Base-by-base conservation (phyloP, 148 eudicot species). In the Camellia lanceoleosa region DNA sequence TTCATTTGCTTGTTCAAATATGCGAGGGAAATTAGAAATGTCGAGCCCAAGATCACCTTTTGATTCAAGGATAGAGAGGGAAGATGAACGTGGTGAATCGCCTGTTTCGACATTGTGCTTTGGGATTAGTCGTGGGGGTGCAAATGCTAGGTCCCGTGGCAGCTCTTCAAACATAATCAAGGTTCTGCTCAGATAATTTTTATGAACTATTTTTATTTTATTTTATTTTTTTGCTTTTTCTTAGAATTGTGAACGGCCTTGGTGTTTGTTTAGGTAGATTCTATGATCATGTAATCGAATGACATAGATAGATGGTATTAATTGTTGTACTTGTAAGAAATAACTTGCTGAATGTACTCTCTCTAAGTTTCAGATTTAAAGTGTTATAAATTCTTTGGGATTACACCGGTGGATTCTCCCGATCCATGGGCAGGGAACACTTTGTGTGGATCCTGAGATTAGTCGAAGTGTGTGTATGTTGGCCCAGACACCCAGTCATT, bases 61-160 rank as follows among this genome's bases (percentile, higher is more conserved):
- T 47, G 64, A 78, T 62, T 66, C 77, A 13, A 74, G 63, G 75
- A 52, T 44, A 18, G 46, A 58, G 2, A 58, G 6, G 78, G 81
- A 61, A 72, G 72, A 59, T 43, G 62, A 68, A 38, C 11, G 62
- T 38, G 79, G 76, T 38, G 79, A 72, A 71, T 80, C 85, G 9
- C 81, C 83, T n/a, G 76, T 76, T 64, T 85, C 87, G 7, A 80
- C 87, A 2, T 54, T 80, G 65, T 85, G 87, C 46, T 85, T 85
- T 76, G 80, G 84, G 41, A 18, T 67, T 20, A 60, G 71, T 70
- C 58, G 84, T 42, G 63, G 38, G 38, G 38, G 60, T 46, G 18
- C 81, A 16, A 78, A 56, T 68, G 38, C 74, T 42, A 61, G 52
- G 79, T 74, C 74, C 20, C 80, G 71, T 19, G 71, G 78, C 49